Evolutionary conservation across 140 eudicot genomes (phyloP).

Genomic region (Cichorium intybus): DNA sequence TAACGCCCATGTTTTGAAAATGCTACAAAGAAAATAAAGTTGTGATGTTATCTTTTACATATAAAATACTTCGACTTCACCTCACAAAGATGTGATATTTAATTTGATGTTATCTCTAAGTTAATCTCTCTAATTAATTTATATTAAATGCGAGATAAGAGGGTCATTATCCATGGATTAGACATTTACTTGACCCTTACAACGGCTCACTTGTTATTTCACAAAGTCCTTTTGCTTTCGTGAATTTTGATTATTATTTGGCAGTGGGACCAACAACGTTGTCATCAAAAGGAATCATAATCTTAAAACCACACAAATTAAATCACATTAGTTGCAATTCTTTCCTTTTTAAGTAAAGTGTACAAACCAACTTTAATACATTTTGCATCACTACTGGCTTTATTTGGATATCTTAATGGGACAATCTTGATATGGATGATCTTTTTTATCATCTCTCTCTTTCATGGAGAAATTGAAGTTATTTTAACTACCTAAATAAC

Average conservation of each 20-base stretch:
- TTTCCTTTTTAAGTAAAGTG: slow-evolving; percentile 52
- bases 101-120: slow-evolving; percentile 31
- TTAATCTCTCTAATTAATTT: slow-evolving; percentile 12
- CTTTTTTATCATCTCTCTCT: slow-evolving; percentile 14
- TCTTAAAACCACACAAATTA: slow-evolving; percentile 71
- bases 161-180: slow-evolving; percentile 42
- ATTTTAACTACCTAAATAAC: slow-evolving; percentile 16
- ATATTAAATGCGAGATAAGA: slow-evolving; percentile 16
- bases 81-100: slow-evolving; percentile 17
- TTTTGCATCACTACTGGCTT: slow-evolving; percentile 44
- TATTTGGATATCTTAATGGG: slow-evolving; percentile 39
- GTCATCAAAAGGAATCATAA: slow-evolving; percentile 72
- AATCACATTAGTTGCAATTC: slow-evolving; percentile 39
- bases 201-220: slow-evolving; percentile 13
- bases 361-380: slow-evolving; percentile 53
- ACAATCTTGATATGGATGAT: slow-evolving; percentile 32
- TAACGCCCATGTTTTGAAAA: not conserved
- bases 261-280: slow-evolving; percentile 43
- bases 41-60: slow-evolving; percentile 18
- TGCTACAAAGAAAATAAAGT: not conserved
- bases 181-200: slow-evolving; percentile 28
- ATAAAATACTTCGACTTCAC: slow-evolving; percentile 8
- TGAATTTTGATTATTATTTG: slow-evolving; percentile 10
- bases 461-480: slow-evolving; percentile 9
- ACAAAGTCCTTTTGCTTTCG: slow-evolving; percentile 11